Evolutionary conservation across 176 grass and related monocot species (phyloP).

Genomic region (Oryza brachyantha): DNA sequence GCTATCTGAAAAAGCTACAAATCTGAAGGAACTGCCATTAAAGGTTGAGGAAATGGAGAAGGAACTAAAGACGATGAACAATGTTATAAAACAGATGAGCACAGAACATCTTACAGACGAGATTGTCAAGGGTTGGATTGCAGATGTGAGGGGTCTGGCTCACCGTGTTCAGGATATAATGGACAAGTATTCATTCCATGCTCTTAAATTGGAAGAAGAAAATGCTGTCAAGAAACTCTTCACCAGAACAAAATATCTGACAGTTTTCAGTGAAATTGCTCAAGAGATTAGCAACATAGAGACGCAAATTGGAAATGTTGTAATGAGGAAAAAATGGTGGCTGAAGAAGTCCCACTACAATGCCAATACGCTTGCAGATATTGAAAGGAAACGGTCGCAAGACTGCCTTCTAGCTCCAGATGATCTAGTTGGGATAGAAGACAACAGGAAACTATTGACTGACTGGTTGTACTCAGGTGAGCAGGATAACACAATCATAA

Average conservation of each 20-base stretch:
- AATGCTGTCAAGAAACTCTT: too few relatives aligned
- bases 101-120: neutral
- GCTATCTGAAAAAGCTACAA: neutral
- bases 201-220: too few relatives aligned
- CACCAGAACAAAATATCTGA: too few relatives aligned
- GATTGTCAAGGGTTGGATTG: neutral
- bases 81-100: neutral
- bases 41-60: neutral
- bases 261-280: too few relatives aligned
- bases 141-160: neutral
- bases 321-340: constrained; percentile 23
- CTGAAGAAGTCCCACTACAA: constrained; percentile 42
- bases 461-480: constrained; percentile 30
- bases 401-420: constrained; percentile 35
- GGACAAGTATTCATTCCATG: too few relatives aligned
- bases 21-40: neutral
- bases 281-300: too few relatives aligned
- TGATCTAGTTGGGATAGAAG: constrained; percentile 38
- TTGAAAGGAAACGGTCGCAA: constrained; percentile 24
- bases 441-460: constrained; percentile 14
- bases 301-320: too few relatives aligned
- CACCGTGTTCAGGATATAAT: too few relatives aligned
- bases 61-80: neutral
- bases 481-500: constrained; percentile 16
- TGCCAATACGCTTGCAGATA: constrained; percentile 9